phyloP scores from a whole-genome alignment of 208 protist species.

The Porcisia hertigi region DNA sequence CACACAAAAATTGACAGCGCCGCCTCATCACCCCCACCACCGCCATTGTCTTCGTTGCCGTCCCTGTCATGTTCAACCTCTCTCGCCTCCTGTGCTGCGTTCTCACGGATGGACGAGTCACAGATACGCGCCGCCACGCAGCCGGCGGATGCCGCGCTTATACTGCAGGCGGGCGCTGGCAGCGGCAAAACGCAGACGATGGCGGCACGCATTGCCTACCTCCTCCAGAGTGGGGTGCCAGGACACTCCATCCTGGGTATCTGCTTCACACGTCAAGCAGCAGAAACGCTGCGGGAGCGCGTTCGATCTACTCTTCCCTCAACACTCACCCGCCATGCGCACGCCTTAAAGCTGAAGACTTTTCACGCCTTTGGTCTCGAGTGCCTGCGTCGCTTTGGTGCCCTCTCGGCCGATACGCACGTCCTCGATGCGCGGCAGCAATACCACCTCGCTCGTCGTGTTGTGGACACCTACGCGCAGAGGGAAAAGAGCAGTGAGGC shows the following conservation, averaged over 20 bases:
- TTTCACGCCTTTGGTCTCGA: conserved; percentile 86
- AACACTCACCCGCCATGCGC: conserved; percentile 16
- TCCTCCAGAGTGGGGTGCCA: conserved; percentile 61
- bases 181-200: conserved; percentile 91
- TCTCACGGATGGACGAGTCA: conserved; percentile 47
- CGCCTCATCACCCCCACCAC: background rate
- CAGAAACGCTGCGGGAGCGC: conserved; percentile 72
- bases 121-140: conserved; percentile 53
- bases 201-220: conserved; percentile 68
- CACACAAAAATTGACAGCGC: background rate
- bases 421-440: conserved; percentile 70
- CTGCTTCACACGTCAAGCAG: conserved; percentile 85
- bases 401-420: conserved; percentile 42
- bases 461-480: conserved; percentile 63
- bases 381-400: conserved; percentile 72
- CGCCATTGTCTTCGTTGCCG: background rate
- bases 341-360: conserved; percentile 75
- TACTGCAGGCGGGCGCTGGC: conserved; percentile 83
- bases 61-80: background rate
- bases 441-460: conserved; percentile 42
- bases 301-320: conserved; percentile 49
- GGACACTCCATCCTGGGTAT: conserved; percentile 70
- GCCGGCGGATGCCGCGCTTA: conserved; percentile 42
- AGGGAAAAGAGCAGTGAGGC: conserved; percentile 58
- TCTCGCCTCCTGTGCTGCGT: background rate